Evolutionary conservation across 2,329 filamentous ascomycete species (phyloP).

Genomic region (Endothia cerciana): DNA sequence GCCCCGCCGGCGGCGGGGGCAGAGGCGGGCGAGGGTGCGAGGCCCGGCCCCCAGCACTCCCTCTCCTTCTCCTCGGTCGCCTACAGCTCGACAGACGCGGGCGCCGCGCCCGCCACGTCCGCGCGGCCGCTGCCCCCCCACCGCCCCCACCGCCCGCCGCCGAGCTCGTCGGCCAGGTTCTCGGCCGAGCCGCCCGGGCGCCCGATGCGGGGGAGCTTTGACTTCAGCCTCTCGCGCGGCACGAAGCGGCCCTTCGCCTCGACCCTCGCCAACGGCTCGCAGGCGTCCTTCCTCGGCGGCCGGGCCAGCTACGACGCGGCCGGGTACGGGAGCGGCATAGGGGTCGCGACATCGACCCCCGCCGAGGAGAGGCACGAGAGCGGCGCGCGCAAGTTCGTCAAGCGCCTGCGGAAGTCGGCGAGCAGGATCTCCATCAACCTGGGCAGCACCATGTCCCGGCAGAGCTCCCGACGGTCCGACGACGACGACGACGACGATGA

Average conservation of each 20-base stretch:
- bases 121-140: not conserved
- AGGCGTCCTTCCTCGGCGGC: constrained; percentile 18
- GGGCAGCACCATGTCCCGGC: constrained; percentile 30
- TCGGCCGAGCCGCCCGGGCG: constrained; percentile 18
- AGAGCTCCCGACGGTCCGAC: constrained; percentile 3
- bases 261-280: constrained; percentile 16
- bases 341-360: constrained; percentile 36
- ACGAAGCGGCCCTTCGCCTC: constrained; percentile 27
- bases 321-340: constrained; percentile 47
- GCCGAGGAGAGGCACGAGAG: constrained; percentile 30
- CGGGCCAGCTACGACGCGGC: constrained; percentile 53
- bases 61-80: constrained; percentile 22
- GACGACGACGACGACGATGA: constrained; percentile 30
- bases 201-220: constrained; percentile 22
- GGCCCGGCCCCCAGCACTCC: constrained; percentile 9
- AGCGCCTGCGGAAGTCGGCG: constrained; percentile 58
- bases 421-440: constrained; percentile 49
- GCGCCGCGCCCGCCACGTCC: constrained; percentile 4
- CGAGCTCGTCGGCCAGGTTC: constrained; percentile 24
- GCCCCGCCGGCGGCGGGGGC: not conserved
- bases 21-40: not conserved
- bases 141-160: constrained; percentile 19
- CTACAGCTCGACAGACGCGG: constrained; percentile 11
- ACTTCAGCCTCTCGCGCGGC: constrained; percentile 40
- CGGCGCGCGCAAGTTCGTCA: constrained; percentile 44